Percentiles rank a stretch among this genome's conserved stretches.
phyloP scores from a whole-genome alignment of 2,329 filamentous ascomycete species.

The Penicillium olsonii region DNA sequence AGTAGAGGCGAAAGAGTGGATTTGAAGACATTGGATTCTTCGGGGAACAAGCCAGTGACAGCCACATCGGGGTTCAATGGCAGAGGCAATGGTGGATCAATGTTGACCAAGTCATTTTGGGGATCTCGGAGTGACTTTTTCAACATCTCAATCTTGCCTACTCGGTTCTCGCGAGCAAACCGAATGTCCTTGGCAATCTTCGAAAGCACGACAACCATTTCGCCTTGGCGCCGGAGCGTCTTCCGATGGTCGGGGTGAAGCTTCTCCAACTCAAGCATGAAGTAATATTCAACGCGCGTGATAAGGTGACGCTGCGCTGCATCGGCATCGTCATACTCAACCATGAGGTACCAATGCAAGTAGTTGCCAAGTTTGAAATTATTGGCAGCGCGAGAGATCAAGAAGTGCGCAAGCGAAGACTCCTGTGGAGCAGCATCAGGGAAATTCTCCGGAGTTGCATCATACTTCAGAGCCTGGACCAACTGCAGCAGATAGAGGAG shows the following conservation, averaged over 20 bases:
- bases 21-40: conserved; percentile 91
- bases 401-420: conserved; percentile 84
- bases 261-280: conserved; percentile 83
- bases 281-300: conserved; percentile 90
- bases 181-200: conserved; percentile 90
- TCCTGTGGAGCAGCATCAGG: conserved; percentile 67
- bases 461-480: conserved; percentile 94
- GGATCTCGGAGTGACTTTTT: conserved; percentile 84
- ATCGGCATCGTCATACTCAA: conserved; percentile 85
- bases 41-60: conserved; percentile 76
- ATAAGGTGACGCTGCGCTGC: conserved; percentile 82
- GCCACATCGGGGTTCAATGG: conserved; percentile 83
- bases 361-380: conserved; percentile 94
- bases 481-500: conserved; percentile 89
- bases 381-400: conserved; percentile 81
- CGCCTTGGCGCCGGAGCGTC: conserved; percentile 79
- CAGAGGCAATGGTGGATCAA: conserved; percentile 83
- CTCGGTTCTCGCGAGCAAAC: conserved; percentile 72
- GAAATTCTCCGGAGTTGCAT: conserved; percentile 67
- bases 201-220: conserved; percentile 81
- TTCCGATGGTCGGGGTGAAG: conserved; percentile 73
- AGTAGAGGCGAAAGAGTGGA: conserved; percentile 90
- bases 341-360: conserved; percentile 98
- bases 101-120: conserved; percentile 80
- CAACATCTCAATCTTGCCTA: conserved; percentile 78